Evolutionary conservation across 108 stramenopile genomes (phyloP).

Genomic region (Skeletonema costatum): DNA sequence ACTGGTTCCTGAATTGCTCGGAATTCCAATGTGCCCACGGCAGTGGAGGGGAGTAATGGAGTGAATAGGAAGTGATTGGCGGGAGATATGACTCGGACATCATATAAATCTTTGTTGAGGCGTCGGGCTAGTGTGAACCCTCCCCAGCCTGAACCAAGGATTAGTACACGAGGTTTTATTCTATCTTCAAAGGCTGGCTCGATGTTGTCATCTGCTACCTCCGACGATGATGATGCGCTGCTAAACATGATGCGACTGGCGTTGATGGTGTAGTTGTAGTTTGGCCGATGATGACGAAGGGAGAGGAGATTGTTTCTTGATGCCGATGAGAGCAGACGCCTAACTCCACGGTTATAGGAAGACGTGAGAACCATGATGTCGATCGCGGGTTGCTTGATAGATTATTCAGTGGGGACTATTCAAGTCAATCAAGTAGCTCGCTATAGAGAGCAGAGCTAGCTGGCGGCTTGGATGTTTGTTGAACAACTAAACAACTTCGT

Average conservation of each 20-base stretch:
- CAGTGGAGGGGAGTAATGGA: slow-evolving; percentile 92
- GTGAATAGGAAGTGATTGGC: slow-evolving; percentile 97
- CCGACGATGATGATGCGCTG: neutral
- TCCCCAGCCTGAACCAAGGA: slow-evolving; percentile 79
- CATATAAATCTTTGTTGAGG: slow-evolving; percentile 49
- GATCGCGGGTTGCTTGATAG: neutral
- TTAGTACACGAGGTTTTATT: slow-evolving; percentile 48
- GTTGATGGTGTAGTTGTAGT: neutral
- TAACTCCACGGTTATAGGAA: neutral
- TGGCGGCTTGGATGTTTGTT: too few relatives aligned
- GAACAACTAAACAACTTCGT: too few relatives aligned
- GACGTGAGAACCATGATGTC: neutral
- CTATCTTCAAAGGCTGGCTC: neutral
- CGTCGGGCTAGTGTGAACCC: slow-evolving; percentile 66
- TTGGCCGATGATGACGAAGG: neutral
- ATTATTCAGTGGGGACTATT: too few relatives aligned
- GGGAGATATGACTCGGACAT: slow-evolving; percentile 82
- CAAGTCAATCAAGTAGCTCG: too few relatives aligned
- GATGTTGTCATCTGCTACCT: neutral
- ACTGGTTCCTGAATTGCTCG: slow-evolving; percentile 95
- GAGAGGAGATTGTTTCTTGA: neutral
- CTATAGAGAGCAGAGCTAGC: too few relatives aligned
- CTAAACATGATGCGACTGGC: neutral
- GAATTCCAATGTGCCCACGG: slow-evolving; percentile 97
- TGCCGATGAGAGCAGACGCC: neutral